Percentiles rank a stretch among this genome's conserved stretches.
Evolutionary conservation across 345 rosid genomes (phyloP).

Genomic region (Aquilaria sinensis): DNA sequence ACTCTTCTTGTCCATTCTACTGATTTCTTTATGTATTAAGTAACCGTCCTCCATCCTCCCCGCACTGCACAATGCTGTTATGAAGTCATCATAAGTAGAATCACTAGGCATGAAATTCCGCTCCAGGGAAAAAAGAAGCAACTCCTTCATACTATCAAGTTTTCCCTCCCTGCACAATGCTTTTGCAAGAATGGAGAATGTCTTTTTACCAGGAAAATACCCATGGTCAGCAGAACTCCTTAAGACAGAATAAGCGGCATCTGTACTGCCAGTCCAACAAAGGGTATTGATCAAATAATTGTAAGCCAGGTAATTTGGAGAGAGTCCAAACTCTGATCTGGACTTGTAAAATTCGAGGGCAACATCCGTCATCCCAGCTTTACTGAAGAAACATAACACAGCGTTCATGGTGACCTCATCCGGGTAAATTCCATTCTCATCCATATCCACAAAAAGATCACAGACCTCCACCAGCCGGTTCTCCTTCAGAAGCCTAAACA

Average conservation of each 20-base stretch:
- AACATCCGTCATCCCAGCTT: slow-evolving; percentile 73
- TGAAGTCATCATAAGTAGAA: slow-evolving; percentile 35
- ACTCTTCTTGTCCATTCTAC: slow-evolving; percentile 22
- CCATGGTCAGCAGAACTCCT: slow-evolving; percentile 48
- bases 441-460: slow-evolving; percentile 73
- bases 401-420: slow-evolving; percentile 54
- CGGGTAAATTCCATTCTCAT: slow-evolving; percentile 41
- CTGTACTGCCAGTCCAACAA: slow-evolving; percentile 35
- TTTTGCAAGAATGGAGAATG: slow-evolving; percentile 46
- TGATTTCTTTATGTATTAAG: slow-evolving; percentile 39
- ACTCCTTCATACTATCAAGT: slow-evolving; percentile 58
- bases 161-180: slow-evolving; percentile 61
- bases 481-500: slow-evolving; percentile 48
- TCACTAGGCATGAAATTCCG: slow-evolving; percentile 32
- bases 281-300: slow-evolving; percentile 62
- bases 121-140: slow-evolving; percentile 37
- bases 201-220: slow-evolving; percentile 45
- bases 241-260: slow-evolving; percentile 53
- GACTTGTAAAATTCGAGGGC: slow-evolving; percentile 62
- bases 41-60: slow-evolving; percentile 56
- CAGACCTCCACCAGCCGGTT: slow-evolving; percentile 48
- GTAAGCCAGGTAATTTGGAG: slow-evolving; percentile 45
- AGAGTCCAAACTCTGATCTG: slow-evolving; percentile 47
- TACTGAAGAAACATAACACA: slow-evolving; percentile 74
- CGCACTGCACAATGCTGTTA: slow-evolving; percentile 53